These are phyloP conservation scores for Moniliophthora roreri DNA, from an alignment of 1,284 basidiomycete genomes.

Conservation along the genomic window DNA sequence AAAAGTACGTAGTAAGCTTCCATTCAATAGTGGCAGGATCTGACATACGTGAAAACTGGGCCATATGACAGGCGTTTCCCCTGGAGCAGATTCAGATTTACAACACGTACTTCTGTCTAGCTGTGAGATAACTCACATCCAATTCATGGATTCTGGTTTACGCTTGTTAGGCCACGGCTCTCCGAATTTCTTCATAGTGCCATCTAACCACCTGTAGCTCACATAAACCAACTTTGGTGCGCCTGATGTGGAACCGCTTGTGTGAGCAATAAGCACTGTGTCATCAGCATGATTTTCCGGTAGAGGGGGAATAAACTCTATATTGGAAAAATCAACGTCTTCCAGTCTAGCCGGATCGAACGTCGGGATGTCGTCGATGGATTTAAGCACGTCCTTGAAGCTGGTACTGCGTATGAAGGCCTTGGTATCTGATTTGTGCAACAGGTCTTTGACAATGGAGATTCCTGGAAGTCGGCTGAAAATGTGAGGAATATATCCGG, in stretches of 20 bases:
- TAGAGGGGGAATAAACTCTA: conserved; percentile 36
- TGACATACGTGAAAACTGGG: not conserved
- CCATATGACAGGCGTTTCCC: not conserved
- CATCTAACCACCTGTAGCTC: conserved; percentile 53
- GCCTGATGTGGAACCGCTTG: conserved; percentile 68
- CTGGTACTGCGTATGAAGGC: conserved; percentile 48
- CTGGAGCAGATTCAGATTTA: too few species aligned
- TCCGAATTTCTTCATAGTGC: conserved; percentile 37
- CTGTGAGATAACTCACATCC: conserved; percentile 2
- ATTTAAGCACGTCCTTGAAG: conserved; percentile 21
- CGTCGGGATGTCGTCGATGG: conserved; percentile 23
- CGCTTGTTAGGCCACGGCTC: not conserved
- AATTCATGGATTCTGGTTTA: not conserved
- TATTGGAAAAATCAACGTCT: too few species aligned
- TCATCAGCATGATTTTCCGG: conserved; percentile 34
- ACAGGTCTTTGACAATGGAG: conserved; percentile 55
- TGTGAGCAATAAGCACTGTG: conserved; percentile 63
- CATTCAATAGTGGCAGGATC: too few species aligned
- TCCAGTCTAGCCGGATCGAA: not conserved
- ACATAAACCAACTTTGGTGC: conserved; percentile 69
- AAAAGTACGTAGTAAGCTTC: too few species aligned
- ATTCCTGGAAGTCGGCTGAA: conserved; percentile 63
- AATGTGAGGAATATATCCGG: conserved; percentile 64
- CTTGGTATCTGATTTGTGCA: conserved; percentile 46
- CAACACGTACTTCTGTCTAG: too few species aligned